Conservation (phyloP, 225 moss, liverwort and hornwort genomes). For the Polytrichum commune region DNA sequence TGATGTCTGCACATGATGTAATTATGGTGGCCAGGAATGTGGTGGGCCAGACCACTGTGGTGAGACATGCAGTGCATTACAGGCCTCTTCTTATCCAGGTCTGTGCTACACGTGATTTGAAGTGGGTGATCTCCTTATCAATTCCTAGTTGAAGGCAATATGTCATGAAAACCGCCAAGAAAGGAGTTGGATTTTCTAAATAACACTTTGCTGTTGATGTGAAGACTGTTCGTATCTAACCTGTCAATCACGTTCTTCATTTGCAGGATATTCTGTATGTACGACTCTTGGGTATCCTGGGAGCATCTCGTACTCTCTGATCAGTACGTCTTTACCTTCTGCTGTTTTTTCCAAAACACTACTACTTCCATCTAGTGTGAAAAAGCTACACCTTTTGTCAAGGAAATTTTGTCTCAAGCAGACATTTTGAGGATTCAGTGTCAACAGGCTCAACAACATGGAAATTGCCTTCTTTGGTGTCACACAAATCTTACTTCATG, state of each 20-base stretch:
- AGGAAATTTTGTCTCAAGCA: too few relatives aligned
- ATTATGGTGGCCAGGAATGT: slow-evolving; percentile 30
- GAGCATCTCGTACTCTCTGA: slow-evolving; percentile 39
- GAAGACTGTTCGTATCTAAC: slow-evolving; percentile 7
- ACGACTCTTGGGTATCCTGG: slow-evolving; percentile 51
- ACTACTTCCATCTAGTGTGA: too few relatives aligned
- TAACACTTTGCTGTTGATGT: slow-evolving; percentile 7
- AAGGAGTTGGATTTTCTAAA: neutral
- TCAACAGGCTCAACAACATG: neutral
- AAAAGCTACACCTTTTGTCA: too few relatives aligned
- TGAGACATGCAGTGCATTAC: slow-evolving; percentile 61
- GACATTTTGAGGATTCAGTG: neutral
- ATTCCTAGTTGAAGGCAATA: slow-evolving; percentile 2
- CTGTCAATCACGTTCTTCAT: neutral
- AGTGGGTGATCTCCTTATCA: neutral
- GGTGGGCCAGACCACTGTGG: slow-evolving; percentile 58
- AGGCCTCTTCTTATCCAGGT: slow-evolving; percentile 41
- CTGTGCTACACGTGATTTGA: neutral
- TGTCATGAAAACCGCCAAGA: neutral
- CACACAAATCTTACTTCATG: neutral
- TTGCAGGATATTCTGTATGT: slow-evolving; percentile 55
- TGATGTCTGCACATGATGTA: neutral
- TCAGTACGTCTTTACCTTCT: slow-evolving; percentile 20
- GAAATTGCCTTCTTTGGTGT: neutral
- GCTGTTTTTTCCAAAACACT: too few relatives aligned